These are phyloP conservation scores for Scedosporium minutisporum DNA, from an alignment of 2,329 filamentous ascomycete species.

Conservation along the genomic window DNA sequence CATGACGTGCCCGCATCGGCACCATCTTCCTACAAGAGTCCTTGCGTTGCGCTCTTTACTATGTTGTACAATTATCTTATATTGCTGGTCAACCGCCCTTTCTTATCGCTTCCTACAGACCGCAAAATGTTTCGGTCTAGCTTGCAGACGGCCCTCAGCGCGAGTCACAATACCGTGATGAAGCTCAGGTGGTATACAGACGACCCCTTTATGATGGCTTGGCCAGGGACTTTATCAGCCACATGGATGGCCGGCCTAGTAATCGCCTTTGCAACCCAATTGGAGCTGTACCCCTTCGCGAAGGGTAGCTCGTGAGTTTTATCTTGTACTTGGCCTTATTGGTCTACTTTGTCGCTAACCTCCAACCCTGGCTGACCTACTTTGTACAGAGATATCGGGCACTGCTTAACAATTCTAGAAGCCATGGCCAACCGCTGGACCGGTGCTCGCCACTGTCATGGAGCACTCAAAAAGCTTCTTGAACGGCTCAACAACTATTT, in stretches of 20 bases:
- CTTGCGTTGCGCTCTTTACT: slow-evolving; percentile 16
- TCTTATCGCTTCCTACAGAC: slow-evolving; percentile 20
- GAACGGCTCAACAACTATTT: no score
- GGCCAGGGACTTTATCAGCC: slow-evolving; percentile 24
- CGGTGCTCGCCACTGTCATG: no score
- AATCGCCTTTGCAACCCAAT: slow-evolving; percentile 22
- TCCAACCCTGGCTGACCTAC: no score
- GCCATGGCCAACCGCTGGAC: no score
- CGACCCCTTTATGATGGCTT: slow-evolving; percentile 18
- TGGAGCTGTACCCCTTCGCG: slow-evolving; percentile 17
- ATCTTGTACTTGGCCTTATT: not conserved
- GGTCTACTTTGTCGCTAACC: no score
- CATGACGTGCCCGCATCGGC: not conserved
- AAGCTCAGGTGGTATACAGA: slow-evolving; percentile 12
- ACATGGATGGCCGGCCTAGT: slow-evolving; percentile 27
- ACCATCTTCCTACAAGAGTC: not conserved
- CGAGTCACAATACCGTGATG: slow-evolving; percentile 18
- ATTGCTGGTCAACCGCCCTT: slow-evolving; percentile 23
- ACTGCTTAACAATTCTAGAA: no score
- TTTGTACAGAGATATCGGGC: no score
- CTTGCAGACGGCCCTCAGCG: slow-evolving; percentile 20
- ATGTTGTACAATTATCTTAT: slow-evolving; percentile 22
- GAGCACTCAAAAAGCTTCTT: no score
- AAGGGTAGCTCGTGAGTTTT: slow-evolving; percentile 11
- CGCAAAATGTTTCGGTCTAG: slow-evolving; percentile 19